phyloP scores from a whole-genome alignment of 23 red algal genomes.

The Gracilariopsis chorda region DNA sequence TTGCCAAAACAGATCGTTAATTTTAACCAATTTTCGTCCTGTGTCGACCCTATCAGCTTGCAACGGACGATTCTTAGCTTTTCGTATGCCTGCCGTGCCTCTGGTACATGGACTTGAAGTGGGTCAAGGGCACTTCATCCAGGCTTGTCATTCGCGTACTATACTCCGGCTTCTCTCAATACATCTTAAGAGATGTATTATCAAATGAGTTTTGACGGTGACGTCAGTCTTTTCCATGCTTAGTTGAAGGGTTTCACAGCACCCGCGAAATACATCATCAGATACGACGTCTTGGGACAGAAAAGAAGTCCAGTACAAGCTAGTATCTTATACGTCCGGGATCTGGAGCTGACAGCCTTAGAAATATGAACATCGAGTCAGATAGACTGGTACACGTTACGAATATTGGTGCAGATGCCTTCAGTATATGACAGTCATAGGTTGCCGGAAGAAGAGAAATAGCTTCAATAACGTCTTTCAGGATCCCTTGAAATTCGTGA shows the following conservation, averaged over 20 bases:
- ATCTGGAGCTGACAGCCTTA: not conserved
- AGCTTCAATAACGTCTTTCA: conserved; percentile 9
- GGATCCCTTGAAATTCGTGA: not conserved
- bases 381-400: conserved; percentile 21
- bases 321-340: not conserved
- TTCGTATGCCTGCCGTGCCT: not conserved
- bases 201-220: conserved; percentile 16
- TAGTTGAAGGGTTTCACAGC: not conserved
- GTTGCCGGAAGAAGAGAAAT: conserved; percentile 16
- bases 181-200: not conserved
- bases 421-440: not conserved
- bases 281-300: not conserved
- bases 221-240: conserved; percentile 7
- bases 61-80: not conserved
- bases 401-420: conserved; percentile 16
- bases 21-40: too few relatives aligned
- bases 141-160: not conserved
- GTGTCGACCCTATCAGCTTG: too few relatives aligned
- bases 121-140: not conserved
- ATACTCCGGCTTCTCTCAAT: not conserved
- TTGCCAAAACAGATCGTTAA: not conserved
- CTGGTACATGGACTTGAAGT: not conserved
- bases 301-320: conserved; percentile 17
- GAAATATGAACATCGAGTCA: conserved; percentile 17
- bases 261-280: not conserved